Evolutionary conservation across 108 stramenopile species (phyloP), one percentile per base, ranked within the genome.

Genomic region (Skeletonema tropicum): DNA sequence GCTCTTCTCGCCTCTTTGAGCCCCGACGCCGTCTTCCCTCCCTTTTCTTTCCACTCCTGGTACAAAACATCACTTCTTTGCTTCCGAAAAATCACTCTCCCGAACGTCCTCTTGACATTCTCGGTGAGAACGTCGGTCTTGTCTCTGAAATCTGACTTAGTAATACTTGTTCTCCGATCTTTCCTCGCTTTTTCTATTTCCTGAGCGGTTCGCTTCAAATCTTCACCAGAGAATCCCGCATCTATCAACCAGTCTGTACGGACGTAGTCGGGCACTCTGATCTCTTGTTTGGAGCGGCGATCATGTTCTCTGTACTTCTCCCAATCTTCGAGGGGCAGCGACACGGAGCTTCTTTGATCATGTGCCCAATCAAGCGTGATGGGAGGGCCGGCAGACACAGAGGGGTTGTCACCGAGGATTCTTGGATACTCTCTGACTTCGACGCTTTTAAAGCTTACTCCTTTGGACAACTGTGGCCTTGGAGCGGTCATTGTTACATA

Each of bases 381-480:
- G 9, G 74, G 74, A 21, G 74, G 74, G 19, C 74, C 74, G 12
- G 69, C 35, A 17, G 49, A 32, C 31, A 68, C 67, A 26, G 70
- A 65, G 12, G 76, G 76, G 64, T 82, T 65, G 49, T 82, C 81
- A n/a, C 81, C 81, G 12, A 82, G 33, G 17, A 33, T 77, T 32
- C 71, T 70, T 19, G 59, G 67, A 66, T 82, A 82, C 55, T 77
- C 76, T 38, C 81, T 49, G n/a, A 82, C 76, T 38, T 69, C 60
- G 21, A 82, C 81, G 14, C 60, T 17, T 23, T 72, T 64, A 19
- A 82, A 82, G 10, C 38, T 11, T 39, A 39, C 38, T 12, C 38
- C 38, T 39, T 39, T 39, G 38, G 38, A 0, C 10, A 12, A 39
- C 4, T 35, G 5, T 35, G 33, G 4, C 11, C 38, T 10, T 39